phyloP scores from a whole-genome alignment of 768 basidiomycete genomes.

The Trametes villosa region DNA sequence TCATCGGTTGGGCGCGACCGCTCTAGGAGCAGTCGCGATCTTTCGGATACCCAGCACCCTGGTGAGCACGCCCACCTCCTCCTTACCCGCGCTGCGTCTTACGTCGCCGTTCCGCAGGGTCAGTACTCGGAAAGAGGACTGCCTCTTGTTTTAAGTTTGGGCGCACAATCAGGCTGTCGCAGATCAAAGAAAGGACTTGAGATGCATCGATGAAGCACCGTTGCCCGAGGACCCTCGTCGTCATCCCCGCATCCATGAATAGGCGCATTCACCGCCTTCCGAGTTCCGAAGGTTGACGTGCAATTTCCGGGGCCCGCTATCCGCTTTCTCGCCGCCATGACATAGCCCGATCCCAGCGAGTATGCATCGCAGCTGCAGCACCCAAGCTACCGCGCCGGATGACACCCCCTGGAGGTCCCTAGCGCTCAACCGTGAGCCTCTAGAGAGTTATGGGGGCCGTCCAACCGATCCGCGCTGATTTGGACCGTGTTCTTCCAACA shows the following conservation, averaged over 20 bases:
- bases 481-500: neutral
- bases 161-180: too few species aligned
- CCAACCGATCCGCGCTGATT: neutral
- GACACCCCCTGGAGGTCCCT: neutral
- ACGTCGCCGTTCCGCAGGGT: neutral
- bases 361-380: neutral
- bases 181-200: neutral
- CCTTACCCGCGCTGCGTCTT: neutral
- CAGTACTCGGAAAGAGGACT: neutral
- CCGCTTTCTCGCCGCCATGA: neutral
- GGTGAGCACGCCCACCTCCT: neutral
- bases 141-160: neutral
- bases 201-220: neutral
- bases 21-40: slow-evolving; percentile 12
- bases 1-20: slow-evolving; percentile 3
- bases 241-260: neutral
- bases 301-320: neutral
- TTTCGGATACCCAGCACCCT: neutral
- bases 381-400: too few species aligned
- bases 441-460: neutral
- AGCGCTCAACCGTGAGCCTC: neutral
- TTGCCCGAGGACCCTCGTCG: neutral
- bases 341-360: neutral
- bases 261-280: too few species aligned
- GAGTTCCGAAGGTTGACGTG: neutral